Conservation (phyloP, 306 rosid genomes). For the Mucuna pruriens region DNA sequence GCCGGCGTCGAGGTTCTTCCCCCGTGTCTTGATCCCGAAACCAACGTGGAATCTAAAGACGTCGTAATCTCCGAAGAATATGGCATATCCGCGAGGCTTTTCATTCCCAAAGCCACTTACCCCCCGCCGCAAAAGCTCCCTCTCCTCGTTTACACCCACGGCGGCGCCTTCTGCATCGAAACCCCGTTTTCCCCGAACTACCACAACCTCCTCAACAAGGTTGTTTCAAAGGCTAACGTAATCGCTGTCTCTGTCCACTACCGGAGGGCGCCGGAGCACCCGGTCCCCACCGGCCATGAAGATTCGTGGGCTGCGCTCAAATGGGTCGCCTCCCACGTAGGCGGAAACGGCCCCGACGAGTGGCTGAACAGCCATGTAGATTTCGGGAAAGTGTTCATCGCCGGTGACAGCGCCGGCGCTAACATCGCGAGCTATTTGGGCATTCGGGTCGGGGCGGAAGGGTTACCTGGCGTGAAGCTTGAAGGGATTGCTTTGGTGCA, state of each 20-base stretch:
- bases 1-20: conserved; percentile 45
- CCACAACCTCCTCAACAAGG: conserved; percentile 49
- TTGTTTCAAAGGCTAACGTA: conserved; percentile 48
- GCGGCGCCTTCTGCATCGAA: conserved; percentile 73
- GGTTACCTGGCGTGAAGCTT: conserved; percentile 45
- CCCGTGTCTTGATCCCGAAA: conserved; percentile 48
- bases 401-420: conserved; percentile 84
- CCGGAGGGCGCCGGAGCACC: conserved; percentile 74
- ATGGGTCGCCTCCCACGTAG: conserved; percentile 66
- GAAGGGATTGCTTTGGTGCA: conserved; percentile 60
- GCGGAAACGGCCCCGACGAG: conserved; percentile 56
- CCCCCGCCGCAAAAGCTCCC: conserved; percentile 59
- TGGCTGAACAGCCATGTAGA: conserved; percentile 64
- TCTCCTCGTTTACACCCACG: conserved; percentile 65
- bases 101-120: conserved; percentile 48
- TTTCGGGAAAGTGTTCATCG: conserved; percentile 52
- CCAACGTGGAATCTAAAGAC: conserved; percentile 71
- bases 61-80: conserved; percentile 56
- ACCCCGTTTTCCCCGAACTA: conserved; percentile 61
- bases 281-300: conserved; percentile 57
- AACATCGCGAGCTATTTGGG: conserved; percentile 63
- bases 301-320: conserved; percentile 68
- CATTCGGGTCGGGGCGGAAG: conserved; percentile 53
- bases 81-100: conserved; percentile 59
- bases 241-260: conserved; percentile 71